Percentiles rank a stretch among this genome's conserved stretches.
Conservation (phyloP, 208 protist genomes). For the Leishmania aethiopica region DNA sequence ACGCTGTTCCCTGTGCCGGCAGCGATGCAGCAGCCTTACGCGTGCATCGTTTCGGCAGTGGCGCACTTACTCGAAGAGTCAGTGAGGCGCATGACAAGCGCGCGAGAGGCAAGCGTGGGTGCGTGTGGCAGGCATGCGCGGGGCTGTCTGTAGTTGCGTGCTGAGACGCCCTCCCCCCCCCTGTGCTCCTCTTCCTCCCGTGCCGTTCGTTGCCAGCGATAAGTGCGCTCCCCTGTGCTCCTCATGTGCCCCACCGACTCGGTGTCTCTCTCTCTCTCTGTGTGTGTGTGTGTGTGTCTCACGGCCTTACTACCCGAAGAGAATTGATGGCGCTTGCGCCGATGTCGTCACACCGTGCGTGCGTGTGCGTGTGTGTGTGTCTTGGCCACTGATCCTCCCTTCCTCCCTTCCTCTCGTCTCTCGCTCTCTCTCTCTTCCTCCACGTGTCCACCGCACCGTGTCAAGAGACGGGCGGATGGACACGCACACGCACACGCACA, state of each 20-base stretch:
- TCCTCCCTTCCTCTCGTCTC: background rate
- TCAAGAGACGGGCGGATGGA: background rate
- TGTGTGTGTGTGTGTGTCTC: background rate
- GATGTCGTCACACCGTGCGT: background rate
- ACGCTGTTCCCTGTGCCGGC: slow-evolving; percentile 32
- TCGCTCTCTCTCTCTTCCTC: background rate
- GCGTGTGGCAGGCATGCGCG: background rate
- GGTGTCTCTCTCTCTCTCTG: background rate
- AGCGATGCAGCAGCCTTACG: slow-evolving; percentile 38
- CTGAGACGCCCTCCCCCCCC: background rate
- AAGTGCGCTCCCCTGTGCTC: background rate
- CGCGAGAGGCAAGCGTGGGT: background rate
- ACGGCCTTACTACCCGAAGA: background rate
- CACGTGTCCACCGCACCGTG: background rate
- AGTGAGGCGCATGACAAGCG: slow-evolving; percentile 5
- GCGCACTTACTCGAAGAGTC: slow-evolving; percentile 19
- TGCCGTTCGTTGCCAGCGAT: too few species aligned
- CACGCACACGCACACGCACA: background rate
- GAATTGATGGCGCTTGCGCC: background rate
- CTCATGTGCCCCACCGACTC: background rate
- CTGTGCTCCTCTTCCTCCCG: background rate
- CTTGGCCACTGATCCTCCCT: background rate
- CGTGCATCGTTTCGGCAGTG: slow-evolving; percentile 25
- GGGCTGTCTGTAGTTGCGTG: background rate
- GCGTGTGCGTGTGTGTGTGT: background rate